Conservation (phyloP, 2,329 filamentous ascomycete species). For the Paraphaeosphaeria minitans region DNA sequence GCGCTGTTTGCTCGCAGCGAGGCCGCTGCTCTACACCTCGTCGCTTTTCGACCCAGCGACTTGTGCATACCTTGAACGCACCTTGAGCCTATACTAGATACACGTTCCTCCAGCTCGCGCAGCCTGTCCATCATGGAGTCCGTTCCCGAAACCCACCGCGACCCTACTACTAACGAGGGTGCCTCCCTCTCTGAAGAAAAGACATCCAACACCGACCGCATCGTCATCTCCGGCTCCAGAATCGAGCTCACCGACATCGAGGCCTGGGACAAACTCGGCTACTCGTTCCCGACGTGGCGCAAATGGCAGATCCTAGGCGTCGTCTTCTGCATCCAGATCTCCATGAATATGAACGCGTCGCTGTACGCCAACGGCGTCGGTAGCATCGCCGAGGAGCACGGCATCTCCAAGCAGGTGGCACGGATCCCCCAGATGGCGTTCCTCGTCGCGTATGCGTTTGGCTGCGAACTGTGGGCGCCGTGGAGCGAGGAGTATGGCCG, state of each 20-base stretch:
- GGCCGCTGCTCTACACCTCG: neutral
- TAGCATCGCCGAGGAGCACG: constrained; percentile 53
- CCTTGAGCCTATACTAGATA: neutral
- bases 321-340: constrained; percentile 57
- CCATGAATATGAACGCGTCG: constrained; percentile 61
- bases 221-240: constrained; percentile 32
- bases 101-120: neutral
- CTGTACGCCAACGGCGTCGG: constrained; percentile 56
- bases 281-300: constrained; percentile 52
- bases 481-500: constrained; percentile 61
- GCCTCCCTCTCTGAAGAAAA: constrained; percentile 20
- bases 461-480: constrained; percentile 59
- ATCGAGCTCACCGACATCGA: constrained; percentile 47
- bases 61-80: neutral
- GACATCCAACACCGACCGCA: constrained; percentile 18
- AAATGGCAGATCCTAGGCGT: constrained; percentile 57
- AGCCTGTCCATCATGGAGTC: constrained; percentile 12
- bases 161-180: constrained; percentile 27
- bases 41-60: neutral
- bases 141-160: constrained; percentile 32
- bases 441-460: constrained; percentile 57
- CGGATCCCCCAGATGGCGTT: constrained; percentile 57
- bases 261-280: constrained; percentile 52
- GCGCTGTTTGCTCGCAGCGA: neutral
- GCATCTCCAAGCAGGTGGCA: constrained; percentile 54